phyloP scores from a whole-genome alignment of 257 asterid species.

The Jacaranda mimosifolia region DNA sequence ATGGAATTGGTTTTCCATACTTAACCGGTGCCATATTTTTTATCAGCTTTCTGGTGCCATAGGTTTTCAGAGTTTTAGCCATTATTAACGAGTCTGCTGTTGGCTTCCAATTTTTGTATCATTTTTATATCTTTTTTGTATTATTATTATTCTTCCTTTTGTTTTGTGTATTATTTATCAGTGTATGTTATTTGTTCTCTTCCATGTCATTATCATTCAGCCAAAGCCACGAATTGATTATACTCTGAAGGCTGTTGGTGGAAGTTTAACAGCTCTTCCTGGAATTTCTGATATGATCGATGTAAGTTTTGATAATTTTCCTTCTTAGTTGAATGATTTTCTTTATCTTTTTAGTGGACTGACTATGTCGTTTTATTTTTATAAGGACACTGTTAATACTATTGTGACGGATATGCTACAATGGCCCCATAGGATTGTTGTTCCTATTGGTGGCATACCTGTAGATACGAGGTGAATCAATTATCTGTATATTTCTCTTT shows the following conservation, averaged over 20 bases:
- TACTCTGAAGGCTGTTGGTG: conserved; percentile 94
- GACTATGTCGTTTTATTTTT: conserved; percentile 37
- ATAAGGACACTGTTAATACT: conserved; percentile 86
- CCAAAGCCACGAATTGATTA: conserved; percentile 96
- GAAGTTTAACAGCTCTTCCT: conserved; percentile 96
- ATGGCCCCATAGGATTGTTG: conserved; percentile 99
- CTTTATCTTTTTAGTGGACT: conserved; percentile 32
- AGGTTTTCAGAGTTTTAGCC: neutral
- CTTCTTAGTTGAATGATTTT: conserved; percentile 14
- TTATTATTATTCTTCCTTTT: neutral
- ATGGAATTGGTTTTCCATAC: neutral
- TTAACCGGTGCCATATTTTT: neutral
- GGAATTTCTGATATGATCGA: conserved; percentile 97
- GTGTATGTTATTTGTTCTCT: conserved; percentile 26
- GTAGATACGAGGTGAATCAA: conserved; percentile 74
- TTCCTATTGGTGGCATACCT: conserved; percentile 92
- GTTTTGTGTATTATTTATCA: conserved; percentile 1
- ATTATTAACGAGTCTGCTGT: neutral
- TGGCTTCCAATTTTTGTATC: neutral
- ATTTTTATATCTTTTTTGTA: too few species aligned
- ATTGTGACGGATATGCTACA: conserved; percentile 90
- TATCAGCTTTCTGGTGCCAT: neutral
- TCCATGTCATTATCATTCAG: conserved; percentile 56
- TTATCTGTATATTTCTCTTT: conserved; percentile 24
- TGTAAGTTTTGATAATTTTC: conserved; percentile 56